Evolutionary conservation across 768 basidiomycete genomes (phyloP).

Genomic region (Cytidiella melzeri): DNA sequence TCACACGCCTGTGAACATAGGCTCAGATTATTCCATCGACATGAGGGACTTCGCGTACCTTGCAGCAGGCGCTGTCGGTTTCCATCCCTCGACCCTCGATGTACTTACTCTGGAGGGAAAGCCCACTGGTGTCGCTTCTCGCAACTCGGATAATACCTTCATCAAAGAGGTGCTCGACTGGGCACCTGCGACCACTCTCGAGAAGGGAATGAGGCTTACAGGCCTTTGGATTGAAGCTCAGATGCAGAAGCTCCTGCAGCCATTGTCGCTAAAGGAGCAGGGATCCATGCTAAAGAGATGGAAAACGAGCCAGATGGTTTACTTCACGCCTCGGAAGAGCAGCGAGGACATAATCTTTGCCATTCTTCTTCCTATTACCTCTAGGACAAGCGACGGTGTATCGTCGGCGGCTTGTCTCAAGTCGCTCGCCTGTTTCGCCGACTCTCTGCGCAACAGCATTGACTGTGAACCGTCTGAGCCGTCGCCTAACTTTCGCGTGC

Average conservation of each 20-base stretch:
- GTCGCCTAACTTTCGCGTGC: conserved; percentile 30
- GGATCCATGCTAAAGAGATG: neutral
- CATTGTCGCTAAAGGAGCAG: neutral
- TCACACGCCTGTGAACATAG: conserved; percentile 40
- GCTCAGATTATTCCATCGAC: conserved; percentile 38
- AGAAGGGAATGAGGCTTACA: conserved; percentile 43
- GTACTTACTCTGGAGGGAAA: neutral
- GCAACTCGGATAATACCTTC: conserved; percentile 46
- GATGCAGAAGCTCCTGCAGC: conserved; percentile 10
- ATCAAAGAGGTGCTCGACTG: conserved; percentile 31
- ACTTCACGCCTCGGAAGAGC: conserved; percentile 19
- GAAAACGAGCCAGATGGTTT: conserved; percentile 31
- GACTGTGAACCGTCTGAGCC: conserved; percentile 32
- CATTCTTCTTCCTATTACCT: conserved; percentile 54
- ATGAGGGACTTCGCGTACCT: conserved; percentile 38
- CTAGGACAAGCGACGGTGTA: conserved; percentile 29
- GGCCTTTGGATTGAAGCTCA: conserved; percentile 44
- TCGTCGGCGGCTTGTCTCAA: conserved; percentile 29
- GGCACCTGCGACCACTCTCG: conserved; percentile 35
- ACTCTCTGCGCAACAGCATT: conserved; percentile 41
- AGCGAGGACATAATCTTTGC: conserved; percentile 39
- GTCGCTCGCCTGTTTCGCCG: conserved; percentile 36
- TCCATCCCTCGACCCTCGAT: conserved; percentile 24
- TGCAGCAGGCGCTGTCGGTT: conserved; percentile 29
- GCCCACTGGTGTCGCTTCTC: conserved; percentile 42